Evolutionary conservation across 164 flowering plant genomes (phyloP).

Genomic region (Vitis riparia): DNA sequence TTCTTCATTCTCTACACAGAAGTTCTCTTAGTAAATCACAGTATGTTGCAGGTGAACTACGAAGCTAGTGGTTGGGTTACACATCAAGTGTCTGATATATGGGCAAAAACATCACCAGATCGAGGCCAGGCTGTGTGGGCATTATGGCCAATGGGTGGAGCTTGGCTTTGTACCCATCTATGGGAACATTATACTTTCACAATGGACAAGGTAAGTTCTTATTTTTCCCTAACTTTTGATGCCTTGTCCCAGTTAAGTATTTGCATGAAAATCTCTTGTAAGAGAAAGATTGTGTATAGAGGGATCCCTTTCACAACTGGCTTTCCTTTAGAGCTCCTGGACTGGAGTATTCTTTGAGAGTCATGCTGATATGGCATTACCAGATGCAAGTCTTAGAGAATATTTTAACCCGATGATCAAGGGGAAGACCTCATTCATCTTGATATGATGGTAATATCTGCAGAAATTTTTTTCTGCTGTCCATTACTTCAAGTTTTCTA

Average conservation of each 20-base stretch:
- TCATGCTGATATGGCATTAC: not conserved
- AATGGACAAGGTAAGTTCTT: slow-evolving; percentile 71
- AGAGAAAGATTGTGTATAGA: not conserved
- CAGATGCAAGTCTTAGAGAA: not conserved
- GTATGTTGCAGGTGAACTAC: slow-evolving; percentile 73
- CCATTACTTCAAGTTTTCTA: too few species aligned
- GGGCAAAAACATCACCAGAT: slow-evolving; percentile 95
- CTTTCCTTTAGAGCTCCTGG: not conserved
- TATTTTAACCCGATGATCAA: not conserved
- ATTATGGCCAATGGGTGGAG: slow-evolving; percentile 99
- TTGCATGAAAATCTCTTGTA: not conserved
- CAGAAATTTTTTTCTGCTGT: not conserved
- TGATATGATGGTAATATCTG: not conserved
- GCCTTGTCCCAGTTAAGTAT: not conserved
- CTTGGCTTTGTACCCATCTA: slow-evolving; percentile 93
- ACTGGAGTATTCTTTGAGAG: not conserved
- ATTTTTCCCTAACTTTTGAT: not conserved
- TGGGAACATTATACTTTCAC: slow-evolving; percentile 94
- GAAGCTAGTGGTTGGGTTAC: slow-evolving; percentile 90
- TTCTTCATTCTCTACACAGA: not conserved
- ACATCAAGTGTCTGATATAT: slow-evolving; percentile 89
- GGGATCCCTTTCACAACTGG: not conserved
- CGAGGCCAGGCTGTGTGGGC: slow-evolving; percentile 84
- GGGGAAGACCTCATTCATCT: not conserved
- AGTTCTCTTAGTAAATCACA: slow-evolving; percentile 17